Conservation (phyloP, 352 stramenopile species). For the Blastocystis sp. region DNA sequence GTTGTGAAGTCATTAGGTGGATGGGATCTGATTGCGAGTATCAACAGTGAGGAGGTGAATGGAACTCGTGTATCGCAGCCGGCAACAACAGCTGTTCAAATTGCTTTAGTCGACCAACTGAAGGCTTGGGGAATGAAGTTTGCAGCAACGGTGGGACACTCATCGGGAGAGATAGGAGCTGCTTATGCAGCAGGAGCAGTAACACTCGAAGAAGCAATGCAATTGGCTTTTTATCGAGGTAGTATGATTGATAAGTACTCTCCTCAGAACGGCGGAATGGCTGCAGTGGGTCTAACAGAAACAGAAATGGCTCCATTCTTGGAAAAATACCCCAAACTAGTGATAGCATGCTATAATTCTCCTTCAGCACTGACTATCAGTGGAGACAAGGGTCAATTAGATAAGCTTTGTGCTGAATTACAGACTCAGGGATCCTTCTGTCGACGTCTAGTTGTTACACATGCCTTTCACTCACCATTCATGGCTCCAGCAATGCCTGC, state of each 20-base stretch:
- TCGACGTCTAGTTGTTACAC: conserved; percentile 45
- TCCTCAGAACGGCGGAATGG: conserved; percentile 35
- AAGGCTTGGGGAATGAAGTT: conserved; percentile 3
- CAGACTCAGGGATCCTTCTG: background rate
- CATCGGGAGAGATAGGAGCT: conserved; percentile 61
- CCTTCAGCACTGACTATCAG: conserved; percentile 38
- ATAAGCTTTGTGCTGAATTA: conserved; percentile 1
- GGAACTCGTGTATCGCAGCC: conserved; percentile 61
- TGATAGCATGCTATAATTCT: conserved; percentile 66
- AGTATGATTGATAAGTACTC: conserved; percentile 37
- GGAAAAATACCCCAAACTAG: conserved; percentile 19
- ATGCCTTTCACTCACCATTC: conserved; percentile 60
- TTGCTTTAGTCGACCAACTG: conserved; percentile 65
- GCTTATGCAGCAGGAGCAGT: conserved; percentile 63
- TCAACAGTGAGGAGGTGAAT: conserved; percentile 39
- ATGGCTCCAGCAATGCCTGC: conserved; percentile 51
- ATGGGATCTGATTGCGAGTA: conserved; percentile 35
- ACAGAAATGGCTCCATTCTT: background rate
- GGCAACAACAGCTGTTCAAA: conserved; percentile 62
- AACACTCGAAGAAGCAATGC: conserved; percentile 67
- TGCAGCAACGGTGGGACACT: conserved; percentile 47
- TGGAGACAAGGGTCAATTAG: conserved; percentile 44
- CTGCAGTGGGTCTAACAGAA: conserved; percentile 49
- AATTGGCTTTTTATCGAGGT: conserved; percentile 65
- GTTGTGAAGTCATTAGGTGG: conserved; percentile 45